Conservation (phyloP, 495 filamentous ascomycete genomes). For the Penicillium cosmopolitanum region DNA sequence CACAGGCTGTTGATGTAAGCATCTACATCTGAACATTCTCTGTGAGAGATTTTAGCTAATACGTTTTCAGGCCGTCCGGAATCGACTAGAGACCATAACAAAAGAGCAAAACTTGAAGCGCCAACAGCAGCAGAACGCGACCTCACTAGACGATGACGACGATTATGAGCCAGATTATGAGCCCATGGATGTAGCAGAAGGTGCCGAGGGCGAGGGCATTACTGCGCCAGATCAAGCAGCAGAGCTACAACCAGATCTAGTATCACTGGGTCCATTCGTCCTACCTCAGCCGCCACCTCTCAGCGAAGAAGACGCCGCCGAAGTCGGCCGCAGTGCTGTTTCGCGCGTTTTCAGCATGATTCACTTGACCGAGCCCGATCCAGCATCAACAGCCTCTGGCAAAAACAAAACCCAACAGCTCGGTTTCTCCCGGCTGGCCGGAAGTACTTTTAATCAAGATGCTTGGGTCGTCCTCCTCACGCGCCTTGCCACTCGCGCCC, state of each 20-base stretch:
- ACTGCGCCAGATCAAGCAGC: constrained; percentile 58
- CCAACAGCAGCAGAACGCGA: constrained; percentile 44
- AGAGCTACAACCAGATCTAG: constrained; percentile 56
- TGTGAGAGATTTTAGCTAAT: constrained; percentile 28
- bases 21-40: neutral
- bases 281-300: constrained; percentile 78
- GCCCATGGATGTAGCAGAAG: constrained; percentile 70
- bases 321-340: constrained; percentile 70
- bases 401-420: constrained; percentile 43
- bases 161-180: constrained; percentile 87
- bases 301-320: constrained; percentile 65
- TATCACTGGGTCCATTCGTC: constrained; percentile 69
- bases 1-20: constrained; percentile 66
- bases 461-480: constrained; percentile 88
- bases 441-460: constrained; percentile 82
- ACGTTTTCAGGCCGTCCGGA: constrained; percentile 46
- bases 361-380: constrained; percentile 65
- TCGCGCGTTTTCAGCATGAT: constrained; percentile 78
- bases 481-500: constrained; percentile 81
- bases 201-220: constrained; percentile 71
- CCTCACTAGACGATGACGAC: constrained; percentile 64
- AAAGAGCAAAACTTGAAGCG: constrained; percentile 43
- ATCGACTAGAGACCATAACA: constrained; percentile 48
- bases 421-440: constrained; percentile 83
- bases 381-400: constrained; percentile 40